Evolutionary conservation across 371 early-diverging fungal species (phyloP).

Genomic region (Mucor racemosus): DNA sequence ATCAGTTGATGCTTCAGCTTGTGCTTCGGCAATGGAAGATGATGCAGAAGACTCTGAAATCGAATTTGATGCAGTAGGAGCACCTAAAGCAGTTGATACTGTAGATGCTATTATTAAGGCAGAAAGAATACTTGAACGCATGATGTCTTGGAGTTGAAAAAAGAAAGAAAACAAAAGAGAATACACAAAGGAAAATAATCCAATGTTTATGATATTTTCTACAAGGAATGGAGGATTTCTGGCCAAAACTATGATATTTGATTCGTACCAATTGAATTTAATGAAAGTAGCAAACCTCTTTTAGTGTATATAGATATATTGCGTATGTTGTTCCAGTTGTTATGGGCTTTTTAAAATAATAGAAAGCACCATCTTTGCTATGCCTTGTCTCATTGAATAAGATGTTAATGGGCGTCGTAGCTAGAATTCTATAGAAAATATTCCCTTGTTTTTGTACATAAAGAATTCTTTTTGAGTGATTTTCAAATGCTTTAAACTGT

Average conservation of each 20-base stretch:
- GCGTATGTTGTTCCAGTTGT: too few species aligned
- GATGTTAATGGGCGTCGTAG: too few species aligned
- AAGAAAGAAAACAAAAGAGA: background rate
- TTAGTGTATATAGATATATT: background rate
- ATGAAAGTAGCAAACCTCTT: background rate
- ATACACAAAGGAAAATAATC: background rate
- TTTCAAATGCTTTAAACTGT: too few species aligned
- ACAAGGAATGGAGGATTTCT: conserved; percentile 1
- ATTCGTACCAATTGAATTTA: background rate
- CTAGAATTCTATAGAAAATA: too few species aligned
- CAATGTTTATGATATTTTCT: background rate
- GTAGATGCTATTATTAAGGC: background rate
- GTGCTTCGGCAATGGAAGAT: background rate
- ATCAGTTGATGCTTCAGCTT: background rate
- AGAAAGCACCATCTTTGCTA: too few species aligned
- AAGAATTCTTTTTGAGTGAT: too few species aligned
- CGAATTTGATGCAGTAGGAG: background rate
- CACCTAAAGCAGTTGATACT: background rate
- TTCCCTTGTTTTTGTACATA: too few species aligned
- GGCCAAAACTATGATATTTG: conserved; percentile 6
- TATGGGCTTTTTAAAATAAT: too few species aligned
- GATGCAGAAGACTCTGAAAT: background rate
- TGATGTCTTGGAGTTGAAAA: background rate
- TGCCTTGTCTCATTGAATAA: too few species aligned
- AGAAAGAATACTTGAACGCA: conserved; percentile 1